These are phyloP conservation scores for Boletus patriciae DNA, from an alignment of 768 basidiomycete species.

Conservation along the genomic window DNA sequence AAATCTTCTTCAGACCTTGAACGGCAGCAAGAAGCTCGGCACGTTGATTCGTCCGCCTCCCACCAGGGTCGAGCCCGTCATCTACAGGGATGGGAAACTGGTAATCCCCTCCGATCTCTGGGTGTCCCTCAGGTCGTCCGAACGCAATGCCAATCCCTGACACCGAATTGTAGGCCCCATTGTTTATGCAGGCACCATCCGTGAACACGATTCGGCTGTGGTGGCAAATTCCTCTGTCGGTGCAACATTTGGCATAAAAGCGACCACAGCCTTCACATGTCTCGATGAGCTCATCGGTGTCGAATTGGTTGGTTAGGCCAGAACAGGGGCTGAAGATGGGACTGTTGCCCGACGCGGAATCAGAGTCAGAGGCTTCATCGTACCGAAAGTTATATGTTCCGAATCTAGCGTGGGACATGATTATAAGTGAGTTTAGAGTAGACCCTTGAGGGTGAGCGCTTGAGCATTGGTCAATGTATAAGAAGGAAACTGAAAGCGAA, in stretches of 20 bases:
- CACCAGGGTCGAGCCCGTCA: slow-evolving; percentile 19
- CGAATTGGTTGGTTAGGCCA: not conserved
- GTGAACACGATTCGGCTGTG: slow-evolving; percentile 26
- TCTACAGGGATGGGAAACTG: slow-evolving; percentile 23
- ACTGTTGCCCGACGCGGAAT: too few species aligned
- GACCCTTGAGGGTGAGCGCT: too few species aligned
- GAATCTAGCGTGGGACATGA: too few species aligned
- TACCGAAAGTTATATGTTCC: too few species aligned
- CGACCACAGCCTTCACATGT: not conserved
- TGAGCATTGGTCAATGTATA: too few species aligned
- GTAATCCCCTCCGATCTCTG: not conserved
- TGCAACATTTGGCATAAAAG: slow-evolving; percentile 8
- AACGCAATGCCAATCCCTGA: slow-evolving; percentile 3
- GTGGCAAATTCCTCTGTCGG: slow-evolving; percentile 16
- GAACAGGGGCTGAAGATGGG: not conserved
- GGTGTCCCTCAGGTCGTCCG: not conserved
- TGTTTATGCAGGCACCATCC: slow-evolving; percentile 36
- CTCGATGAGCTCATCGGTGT: not conserved
- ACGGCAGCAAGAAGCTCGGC: slow-evolving; percentile 35
- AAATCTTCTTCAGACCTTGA: slow-evolving; percentile 16
- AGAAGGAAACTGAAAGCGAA: too few species aligned
- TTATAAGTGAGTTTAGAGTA: too few species aligned
- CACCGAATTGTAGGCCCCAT: slow-evolving; percentile 24
- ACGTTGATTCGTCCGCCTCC: slow-evolving; percentile 31
- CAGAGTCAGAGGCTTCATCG: too few species aligned